Conservation (phyloP, 768 basidiomycete genomes). For the Pluteus cervinus region DNA sequence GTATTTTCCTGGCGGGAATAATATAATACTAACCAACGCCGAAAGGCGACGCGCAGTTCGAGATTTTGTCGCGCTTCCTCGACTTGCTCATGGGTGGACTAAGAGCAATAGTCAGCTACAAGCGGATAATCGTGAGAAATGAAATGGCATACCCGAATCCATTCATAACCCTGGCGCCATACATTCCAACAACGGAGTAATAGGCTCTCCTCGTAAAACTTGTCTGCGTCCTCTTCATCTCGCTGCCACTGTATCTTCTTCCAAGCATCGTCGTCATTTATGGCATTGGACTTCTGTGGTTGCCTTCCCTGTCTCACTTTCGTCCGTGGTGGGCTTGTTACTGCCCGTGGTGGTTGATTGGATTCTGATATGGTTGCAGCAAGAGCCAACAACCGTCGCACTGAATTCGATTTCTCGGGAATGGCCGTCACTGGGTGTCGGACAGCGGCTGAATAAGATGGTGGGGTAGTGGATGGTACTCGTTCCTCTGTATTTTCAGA, state of each 20-base stretch:
- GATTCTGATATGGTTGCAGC: too few relatives aligned
- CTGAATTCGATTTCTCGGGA: too few relatives aligned
- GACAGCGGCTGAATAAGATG: too few relatives aligned
- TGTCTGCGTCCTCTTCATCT: conserved; percentile 67
- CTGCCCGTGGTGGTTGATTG: too few relatives aligned
- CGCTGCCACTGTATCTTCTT: conserved; percentile 65
- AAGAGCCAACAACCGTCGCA: too few relatives aligned
- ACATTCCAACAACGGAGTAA: conserved; percentile 69
- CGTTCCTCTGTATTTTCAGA: too few relatives aligned
- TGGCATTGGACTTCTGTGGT: too few relatives aligned
- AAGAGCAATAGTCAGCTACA: conserved; percentile 11
- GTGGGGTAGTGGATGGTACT: too few relatives aligned
- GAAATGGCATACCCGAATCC: conserved; percentile 59
- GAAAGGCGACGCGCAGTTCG: conserved; percentile 50
- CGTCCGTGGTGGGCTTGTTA: too few relatives aligned
- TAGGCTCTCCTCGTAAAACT: conserved; percentile 56
- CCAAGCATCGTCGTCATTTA: conserved; percentile 75
- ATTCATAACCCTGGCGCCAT: conserved; percentile 66
- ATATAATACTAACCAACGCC: conserved; percentile 57
- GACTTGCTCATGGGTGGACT: conserved; percentile 74
- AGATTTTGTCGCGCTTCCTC: conserved; percentile 62
- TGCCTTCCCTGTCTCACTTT: too few relatives aligned
- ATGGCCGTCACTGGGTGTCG: too few relatives aligned
- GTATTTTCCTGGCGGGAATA: conserved; percentile 27
- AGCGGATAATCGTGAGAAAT: conserved; percentile 3